A percentile compares a stretch with the other conserved stretches of the same genome.
These are phyloP conservation scores for Cercospora nicotianae DNA, from an alignment of 2,329 filamentous ascomycete species.

Conservation along the genomic window DNA sequence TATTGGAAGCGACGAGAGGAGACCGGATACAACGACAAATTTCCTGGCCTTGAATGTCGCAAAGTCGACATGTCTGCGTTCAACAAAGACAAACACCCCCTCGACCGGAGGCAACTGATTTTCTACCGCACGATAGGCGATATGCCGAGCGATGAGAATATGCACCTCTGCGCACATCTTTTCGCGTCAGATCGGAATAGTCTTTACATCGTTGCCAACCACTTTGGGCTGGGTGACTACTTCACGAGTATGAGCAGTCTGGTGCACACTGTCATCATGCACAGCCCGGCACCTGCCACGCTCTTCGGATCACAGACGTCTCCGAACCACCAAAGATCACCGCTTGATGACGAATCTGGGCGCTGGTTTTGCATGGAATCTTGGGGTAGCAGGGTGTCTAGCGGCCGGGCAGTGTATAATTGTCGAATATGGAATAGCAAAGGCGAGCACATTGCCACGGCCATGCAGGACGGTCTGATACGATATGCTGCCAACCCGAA, in stretches of 20 bases:
- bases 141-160: constrained; percentile 47
- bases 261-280: constrained; percentile 52
- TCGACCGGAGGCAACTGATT: constrained; percentile 46
- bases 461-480: constrained; percentile 54
- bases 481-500: constrained; percentile 26
- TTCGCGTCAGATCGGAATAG: constrained; percentile 60
- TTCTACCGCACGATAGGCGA: constrained; percentile 49
- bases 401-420: constrained; percentile 50
- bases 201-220: constrained; percentile 53
- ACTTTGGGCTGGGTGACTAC: constrained; percentile 45
- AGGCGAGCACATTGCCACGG: constrained; percentile 49
- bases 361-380: constrained; percentile 54
- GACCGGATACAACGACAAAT: constrained; percentile 43
- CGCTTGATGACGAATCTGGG: constrained; percentile 37
- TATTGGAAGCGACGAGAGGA: constrained; percentile 39
- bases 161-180: constrained; percentile 59
- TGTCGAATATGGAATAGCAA: constrained; percentile 47
- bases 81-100: constrained; percentile 43
- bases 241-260: constrained; percentile 50
- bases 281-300: constrained; percentile 44
- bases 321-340: not conserved
- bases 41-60: constrained; percentile 49
- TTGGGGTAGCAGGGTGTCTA: constrained; percentile 47
- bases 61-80: constrained; percentile 56
- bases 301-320: constrained; percentile 35